Conservation (phyloP, 257 asterid genomes). For the Parsonsia alboflavescens region DNA sequence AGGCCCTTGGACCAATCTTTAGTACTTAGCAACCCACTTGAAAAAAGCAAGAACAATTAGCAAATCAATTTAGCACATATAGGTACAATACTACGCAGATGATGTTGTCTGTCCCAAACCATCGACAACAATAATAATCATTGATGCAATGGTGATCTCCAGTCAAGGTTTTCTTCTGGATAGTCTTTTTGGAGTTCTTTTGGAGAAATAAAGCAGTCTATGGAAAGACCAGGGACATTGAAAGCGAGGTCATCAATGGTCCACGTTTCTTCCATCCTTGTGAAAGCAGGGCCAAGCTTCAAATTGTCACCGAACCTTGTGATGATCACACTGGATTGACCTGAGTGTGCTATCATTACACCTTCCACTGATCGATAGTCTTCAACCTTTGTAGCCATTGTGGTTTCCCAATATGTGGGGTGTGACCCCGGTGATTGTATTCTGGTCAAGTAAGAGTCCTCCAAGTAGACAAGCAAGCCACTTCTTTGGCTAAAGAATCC, state of each 20-base stretch:
- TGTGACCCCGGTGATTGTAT: slow-evolving; percentile 68
- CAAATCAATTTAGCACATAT: background rate
- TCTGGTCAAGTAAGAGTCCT: slow-evolving; percentile 76
- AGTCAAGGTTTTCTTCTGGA: slow-evolving; percentile 37
- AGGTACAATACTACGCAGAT: background rate
- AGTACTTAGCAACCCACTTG: background rate
- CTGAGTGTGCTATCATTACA: slow-evolving; percentile 67
- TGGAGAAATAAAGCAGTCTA: slow-evolving; percentile 73
- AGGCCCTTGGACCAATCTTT: background rate
- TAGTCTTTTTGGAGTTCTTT: slow-evolving; percentile 46
- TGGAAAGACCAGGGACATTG: slow-evolving; percentile 65
- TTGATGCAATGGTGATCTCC: slow-evolving; percentile 51
- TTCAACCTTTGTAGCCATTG: slow-evolving; percentile 57
- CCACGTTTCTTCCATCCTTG: slow-evolving; percentile 78
- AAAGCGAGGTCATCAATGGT: slow-evolving; percentile 67
- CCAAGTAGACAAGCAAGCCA: slow-evolving; percentile 56
- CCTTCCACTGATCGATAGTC: slow-evolving; percentile 67
- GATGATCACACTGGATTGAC: slow-evolving; percentile 58
- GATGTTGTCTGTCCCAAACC: background rate
- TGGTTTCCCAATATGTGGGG: slow-evolving; percentile 80
- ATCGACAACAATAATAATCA: background rate
- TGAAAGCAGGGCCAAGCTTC: slow-evolving; percentile 47
- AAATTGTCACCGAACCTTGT: slow-evolving; percentile 67
- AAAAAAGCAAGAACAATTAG: background rate
- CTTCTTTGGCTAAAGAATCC: slow-evolving; percentile 83